Percentiles rank a stretch among this genome's conserved stretches.
phyloP scores from a whole-genome alignment of 495 filamentous ascomycete species.

The Staphylotrichum tortipilum region DNA sequence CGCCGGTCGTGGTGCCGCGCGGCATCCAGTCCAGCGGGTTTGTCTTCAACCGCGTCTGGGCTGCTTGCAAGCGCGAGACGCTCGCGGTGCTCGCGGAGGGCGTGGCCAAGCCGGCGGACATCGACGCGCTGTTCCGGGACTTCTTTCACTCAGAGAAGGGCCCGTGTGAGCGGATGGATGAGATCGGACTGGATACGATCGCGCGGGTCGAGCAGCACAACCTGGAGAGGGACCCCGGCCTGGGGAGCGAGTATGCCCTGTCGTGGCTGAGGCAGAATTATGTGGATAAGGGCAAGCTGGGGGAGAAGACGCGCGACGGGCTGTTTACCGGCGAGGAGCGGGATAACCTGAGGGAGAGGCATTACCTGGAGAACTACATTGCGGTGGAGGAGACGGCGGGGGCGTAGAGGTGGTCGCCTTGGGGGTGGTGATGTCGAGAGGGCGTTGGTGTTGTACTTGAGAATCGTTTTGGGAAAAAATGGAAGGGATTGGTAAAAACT shows the following conservation, averaged over 20 bases:
- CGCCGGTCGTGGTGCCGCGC: conserved; percentile 31
- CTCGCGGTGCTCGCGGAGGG: conserved; percentile 45
- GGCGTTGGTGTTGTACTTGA: neutral
- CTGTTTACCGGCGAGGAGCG: conserved; percentile 20
- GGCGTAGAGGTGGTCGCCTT: conserved; percentile 4
- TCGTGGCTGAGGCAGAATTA: conserved; percentile 34
- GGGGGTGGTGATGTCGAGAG: neutral
- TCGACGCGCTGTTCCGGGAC: conserved; percentile 39
- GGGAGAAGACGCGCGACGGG: conserved; percentile 35
- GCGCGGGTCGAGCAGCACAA: conserved; percentile 33
- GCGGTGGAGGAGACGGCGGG: conserved; percentile 24
- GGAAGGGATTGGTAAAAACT: too few relatives aligned
- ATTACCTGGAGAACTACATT: conserved; percentile 6
- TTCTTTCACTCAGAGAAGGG: conserved; percentile 40
- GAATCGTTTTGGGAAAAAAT: neutral
- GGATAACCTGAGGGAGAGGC: conserved; percentile 18
- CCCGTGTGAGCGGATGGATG: conserved; percentile 42
- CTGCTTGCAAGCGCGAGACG: conserved; percentile 48
- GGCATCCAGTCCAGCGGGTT: conserved; percentile 43
- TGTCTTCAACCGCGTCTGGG: conserved; percentile 55
- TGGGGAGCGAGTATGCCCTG: conserved; percentile 9
- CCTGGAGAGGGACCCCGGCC: conserved; percentile 15
- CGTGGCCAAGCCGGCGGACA: conserved; percentile 30
- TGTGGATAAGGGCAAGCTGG: conserved; percentile 33
- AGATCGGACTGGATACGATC: conserved; percentile 40